Evolutionary conservation across 2,329 filamentous ascomycete species (phyloP).

Genomic region (Fusarium sulawesiense): DNA sequence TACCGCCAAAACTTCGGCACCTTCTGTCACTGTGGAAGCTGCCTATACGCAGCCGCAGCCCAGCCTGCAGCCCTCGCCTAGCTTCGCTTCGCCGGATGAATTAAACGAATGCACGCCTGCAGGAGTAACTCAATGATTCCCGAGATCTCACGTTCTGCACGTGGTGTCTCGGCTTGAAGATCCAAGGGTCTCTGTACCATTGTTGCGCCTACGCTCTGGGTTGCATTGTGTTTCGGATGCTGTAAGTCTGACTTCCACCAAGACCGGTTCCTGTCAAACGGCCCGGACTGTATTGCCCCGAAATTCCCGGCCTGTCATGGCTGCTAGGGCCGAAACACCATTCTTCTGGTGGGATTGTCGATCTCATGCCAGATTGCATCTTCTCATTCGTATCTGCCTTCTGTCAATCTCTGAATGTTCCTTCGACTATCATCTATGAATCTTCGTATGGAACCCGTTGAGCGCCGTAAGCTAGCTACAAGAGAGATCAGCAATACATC

Average conservation of each 20-base stretch:
- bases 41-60: background rate
- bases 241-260: conserved; percentile 15
- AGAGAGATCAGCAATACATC: background rate
- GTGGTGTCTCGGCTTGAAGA: conserved; percentile 30
- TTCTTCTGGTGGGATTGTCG: conserved; percentile 1
- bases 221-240: conserved; percentile 22
- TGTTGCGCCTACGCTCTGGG: conserved; percentile 1
- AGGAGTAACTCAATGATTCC: conserved; percentile 13
- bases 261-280: conserved; percentile 14
- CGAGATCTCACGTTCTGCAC: conserved; percentile 29
- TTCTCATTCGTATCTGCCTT: background rate
- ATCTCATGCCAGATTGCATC: conserved; percentile 4
- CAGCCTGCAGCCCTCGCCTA: conserved; percentile 1
- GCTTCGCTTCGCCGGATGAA: conserved; percentile 23
- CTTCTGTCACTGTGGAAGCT: background rate
- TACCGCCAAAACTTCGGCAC: conserved; percentile 46
- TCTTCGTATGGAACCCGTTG: background rate
- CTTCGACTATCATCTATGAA: background rate
- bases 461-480: background rate
- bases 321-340: conserved; percentile 41
- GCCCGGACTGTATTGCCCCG: conserved; percentile 30
- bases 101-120: background rate
- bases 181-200: conserved; percentile 11
- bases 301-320: conserved; percentile 29
- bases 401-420: background rate